Base-by-base conservation (phyloP, 352 stramenopile genomes). In the Phytophthora pistaciae region DNA sequence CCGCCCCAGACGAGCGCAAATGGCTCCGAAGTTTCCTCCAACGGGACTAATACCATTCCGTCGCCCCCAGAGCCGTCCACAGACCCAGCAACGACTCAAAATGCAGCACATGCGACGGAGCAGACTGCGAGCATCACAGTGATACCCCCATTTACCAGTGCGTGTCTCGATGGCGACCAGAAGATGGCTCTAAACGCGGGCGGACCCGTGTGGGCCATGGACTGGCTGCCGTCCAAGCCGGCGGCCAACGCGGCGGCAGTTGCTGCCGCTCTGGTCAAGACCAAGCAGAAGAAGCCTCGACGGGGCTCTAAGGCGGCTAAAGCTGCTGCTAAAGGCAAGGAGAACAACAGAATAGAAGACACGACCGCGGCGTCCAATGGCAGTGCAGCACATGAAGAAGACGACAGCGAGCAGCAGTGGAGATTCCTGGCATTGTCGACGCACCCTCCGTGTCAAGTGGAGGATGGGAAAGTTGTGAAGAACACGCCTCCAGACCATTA, bases 121-220 rank as follows among this genome's bases (percentile, higher is more conserved):
- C 38, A 74, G 8, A 56, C 29, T 16, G 11, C 3, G n/a, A 42
- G 48, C 13, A 52, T 77, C 13, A 64, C 77, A 63, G 50, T 84
- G 27, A 68, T 94, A 46, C 77, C 80, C 31, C 77, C 85, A 53
- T 91, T 92, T 68, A 57, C 72, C 52, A 81, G 84, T 69, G 78
- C 75, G 52, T 61, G 52, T 18, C 18, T 93, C 5, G 70, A 74
- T 16, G 58, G 64, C 11, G 56, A 55, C 18, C 66, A 79, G 6
- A 75, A 77, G 64, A 84, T 87, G 65, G 87, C 68, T 18, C 38
- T 94, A 16, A 94, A 95, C 60, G 85, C 82, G 0, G 88, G 88
- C 21, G 88, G 88, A 20, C 88, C 88, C 3, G 81, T 95, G 40
- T 94, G 86, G 86, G 88, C 88, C 10, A 93, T 95, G 82, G 88